These are phyloP conservation scores for Centaurea solstitialis DNA, from an alignment of 129 eudicot species.

Conservation along the genomic window DNA sequence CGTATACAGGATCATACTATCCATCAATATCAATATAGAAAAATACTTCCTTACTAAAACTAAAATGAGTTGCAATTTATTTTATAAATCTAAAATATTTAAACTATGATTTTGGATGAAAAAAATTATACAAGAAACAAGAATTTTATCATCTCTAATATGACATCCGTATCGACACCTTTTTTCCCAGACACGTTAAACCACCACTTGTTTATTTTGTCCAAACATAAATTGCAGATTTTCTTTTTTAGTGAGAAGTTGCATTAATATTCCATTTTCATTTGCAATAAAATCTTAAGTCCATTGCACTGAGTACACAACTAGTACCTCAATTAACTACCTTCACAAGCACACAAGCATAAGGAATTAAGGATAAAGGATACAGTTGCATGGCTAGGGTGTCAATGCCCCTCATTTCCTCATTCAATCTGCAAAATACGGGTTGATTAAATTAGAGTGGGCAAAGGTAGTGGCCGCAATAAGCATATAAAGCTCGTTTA, in stretches of 20 bases:
- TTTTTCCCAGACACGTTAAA: background rate
- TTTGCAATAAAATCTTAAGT: background rate
- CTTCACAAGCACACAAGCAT: background rate
- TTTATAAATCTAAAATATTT: background rate
- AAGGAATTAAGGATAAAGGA: conserved; percentile 45
- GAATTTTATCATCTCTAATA: background rate
- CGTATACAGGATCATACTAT: background rate
- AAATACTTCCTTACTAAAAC: background rate
- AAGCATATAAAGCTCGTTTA: background rate
- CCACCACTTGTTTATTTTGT: background rate
- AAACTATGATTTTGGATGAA: background rate
- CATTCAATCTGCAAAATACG: conserved; percentile 73
- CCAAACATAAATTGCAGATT: background rate
- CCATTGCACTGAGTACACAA: background rate
- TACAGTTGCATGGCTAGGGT: conserved; percentile 76
- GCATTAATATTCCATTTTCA: background rate
- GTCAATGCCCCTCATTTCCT: conserved; percentile 85
- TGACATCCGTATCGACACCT: background rate
- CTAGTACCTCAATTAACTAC: background rate
- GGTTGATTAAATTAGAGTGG: background rate
- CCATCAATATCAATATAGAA: background rate
- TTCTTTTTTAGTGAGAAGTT: background rate
- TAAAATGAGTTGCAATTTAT: background rate
- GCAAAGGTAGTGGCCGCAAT: background rate
- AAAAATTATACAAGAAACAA: background rate